Base-by-base conservation (phyloP, 768 basidiomycete genomes). In the Mycena maculata region DNA sequence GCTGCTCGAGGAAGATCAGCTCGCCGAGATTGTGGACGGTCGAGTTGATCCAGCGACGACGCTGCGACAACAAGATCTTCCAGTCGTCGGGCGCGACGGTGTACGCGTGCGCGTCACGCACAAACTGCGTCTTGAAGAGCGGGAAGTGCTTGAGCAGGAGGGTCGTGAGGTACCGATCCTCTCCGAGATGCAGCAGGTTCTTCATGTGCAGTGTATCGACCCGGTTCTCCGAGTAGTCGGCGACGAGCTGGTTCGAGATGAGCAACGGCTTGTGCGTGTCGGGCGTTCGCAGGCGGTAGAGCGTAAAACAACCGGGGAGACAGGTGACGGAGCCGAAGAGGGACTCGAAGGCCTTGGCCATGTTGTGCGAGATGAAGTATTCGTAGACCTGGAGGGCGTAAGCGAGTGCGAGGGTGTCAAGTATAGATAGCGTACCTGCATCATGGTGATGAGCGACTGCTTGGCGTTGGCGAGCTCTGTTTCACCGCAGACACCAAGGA, bases 31-130 rank as follows among this genome's bases (percentile, higher is more conserved):
- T 99, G 82, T 99, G 97, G 13, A 99, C 90, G 0, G 97, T 99
- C 20, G 97, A 99, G 83, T 99, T 99, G 81, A 99, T 99, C 97
- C 98, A 99, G 73, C 98, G 93, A 80, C 97, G 93, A 83, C 97
- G 91, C 76, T 99, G 98, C 10, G 95, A 98, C 23, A 99, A 82
- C 57, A 99, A 79, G 27, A 98, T 91, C 76, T 90, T 91, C 95
- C 95, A 98, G 72, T 95, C 93, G 72, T 97, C 96, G 0, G 97
- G 97, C 3, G 97, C 97, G 18, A 98, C 93, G 0, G 97, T 99
- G 76, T 87, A 92, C 0, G 96, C 98, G 76, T 94, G 92, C 1
- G 98, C 96, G 72, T 98, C 96, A 7, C 95, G 90, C 53, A 96
- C 88, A 75, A 99, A 99, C 75, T 95, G 96, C 5, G 95, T 98